phyloP scores from a whole-genome alignment of 257 asterid species.

The Solanum paucissectum region DNA sequence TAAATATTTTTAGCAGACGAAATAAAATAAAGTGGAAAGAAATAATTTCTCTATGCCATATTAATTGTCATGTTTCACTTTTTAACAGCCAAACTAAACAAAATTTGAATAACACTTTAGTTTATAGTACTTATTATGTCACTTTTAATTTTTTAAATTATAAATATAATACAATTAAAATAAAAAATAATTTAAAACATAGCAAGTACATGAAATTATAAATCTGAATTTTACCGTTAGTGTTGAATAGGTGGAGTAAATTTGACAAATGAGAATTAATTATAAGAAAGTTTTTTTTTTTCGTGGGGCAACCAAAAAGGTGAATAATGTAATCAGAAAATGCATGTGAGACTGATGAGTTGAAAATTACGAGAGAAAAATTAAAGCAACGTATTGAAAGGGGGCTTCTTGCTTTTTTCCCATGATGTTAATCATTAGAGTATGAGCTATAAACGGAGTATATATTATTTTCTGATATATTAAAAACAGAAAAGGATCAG shows the following conservation, averaged over 20 bases:
- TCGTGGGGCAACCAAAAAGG: background rate
- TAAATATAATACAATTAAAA: background rate
- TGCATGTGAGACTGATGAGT: background rate
- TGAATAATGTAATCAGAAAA: background rate
- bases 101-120: background rate
- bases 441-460: background rate
- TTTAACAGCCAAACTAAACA: too few species aligned
- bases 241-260: background rate
- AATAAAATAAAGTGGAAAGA: too few species aligned
- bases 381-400: background rate
- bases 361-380: background rate
- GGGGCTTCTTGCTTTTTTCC: background rate
- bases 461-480: background rate
- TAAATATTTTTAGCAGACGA: too few species aligned
- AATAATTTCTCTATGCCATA: background rate
- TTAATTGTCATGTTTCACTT: background rate
- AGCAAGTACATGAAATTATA: background rate
- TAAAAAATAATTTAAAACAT: background rate
- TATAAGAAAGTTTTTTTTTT: background rate
- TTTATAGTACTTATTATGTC: background rate
- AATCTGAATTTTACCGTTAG: background rate
- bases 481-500: background rate
- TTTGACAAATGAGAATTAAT: background rate
- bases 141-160: too few species aligned
- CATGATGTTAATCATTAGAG: background rate